Conservation (phyloP, 225 moss, liverwort and hornwort genomes). For the Asterella californica region DNA sequence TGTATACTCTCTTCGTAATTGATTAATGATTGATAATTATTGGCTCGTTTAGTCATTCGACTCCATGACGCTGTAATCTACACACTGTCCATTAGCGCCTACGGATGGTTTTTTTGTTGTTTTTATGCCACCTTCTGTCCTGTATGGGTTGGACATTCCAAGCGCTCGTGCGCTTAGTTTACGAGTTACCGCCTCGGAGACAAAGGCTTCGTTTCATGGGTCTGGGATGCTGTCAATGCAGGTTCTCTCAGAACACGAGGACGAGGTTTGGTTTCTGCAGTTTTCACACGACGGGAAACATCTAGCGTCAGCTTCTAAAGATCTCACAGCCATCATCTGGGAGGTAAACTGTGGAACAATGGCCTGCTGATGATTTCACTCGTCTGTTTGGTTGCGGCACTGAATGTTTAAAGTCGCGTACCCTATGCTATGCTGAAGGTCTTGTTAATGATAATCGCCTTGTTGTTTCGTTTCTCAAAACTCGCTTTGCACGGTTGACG, state of each 20-base stretch:
- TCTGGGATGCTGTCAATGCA: constrained; percentile 27
- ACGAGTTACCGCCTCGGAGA: not conserved
- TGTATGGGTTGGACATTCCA: not conserved
- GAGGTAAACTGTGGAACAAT: constrained; percentile 54
- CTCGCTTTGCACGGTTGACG: not conserved
- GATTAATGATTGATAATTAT: not conserved
- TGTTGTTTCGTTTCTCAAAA: not conserved
- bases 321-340: constrained; percentile 95
- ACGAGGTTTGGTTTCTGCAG: constrained; percentile 98
- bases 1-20: not conserved
- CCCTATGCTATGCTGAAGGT: not conserved
- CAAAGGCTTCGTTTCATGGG: not conserved
- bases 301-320: constrained; percentile 95
- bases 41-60: not conserved
- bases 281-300: constrained; percentile 91
- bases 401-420: too few relatives aligned
- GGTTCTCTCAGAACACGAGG: constrained; percentile 85
- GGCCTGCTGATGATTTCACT: not conserved
- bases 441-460: not conserved
- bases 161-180: not conserved
- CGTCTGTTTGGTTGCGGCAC: not conserved
- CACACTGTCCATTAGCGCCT: not conserved
- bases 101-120: not conserved
- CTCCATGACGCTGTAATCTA: not conserved
- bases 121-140: not conserved